These are phyloP conservation scores for Pichia norvegensis DNA, from an alignment of 1,139 yeast genomes.

Conservation along the genomic window DNA sequence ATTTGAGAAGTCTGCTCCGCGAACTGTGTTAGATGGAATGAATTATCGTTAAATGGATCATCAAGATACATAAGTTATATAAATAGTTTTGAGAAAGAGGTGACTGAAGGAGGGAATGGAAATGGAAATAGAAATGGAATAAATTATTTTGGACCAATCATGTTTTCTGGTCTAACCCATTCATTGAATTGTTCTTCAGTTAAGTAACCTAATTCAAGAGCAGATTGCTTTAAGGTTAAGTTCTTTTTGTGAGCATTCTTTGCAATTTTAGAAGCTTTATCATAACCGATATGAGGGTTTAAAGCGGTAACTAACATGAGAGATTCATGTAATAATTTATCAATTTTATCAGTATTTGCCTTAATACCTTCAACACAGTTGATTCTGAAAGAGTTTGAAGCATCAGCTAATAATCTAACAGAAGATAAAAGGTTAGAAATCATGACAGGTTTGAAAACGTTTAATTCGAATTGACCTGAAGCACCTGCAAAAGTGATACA, in stretches of 20 bases:
- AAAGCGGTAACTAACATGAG: slow-evolving; percentile 97
- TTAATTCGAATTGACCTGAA: slow-evolving; percentile 95
- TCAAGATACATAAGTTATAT: neutral
- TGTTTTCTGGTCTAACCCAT: slow-evolving; percentile 96
- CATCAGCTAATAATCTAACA: slow-evolving; percentile 83
- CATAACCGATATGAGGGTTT: slow-evolving; percentile 98
- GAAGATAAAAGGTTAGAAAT: slow-evolving; percentile 84
- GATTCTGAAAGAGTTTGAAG: slow-evolving; percentile 77
- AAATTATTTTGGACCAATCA: slow-evolving; percentile 77
- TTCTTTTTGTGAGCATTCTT: slow-evolving; percentile 98
- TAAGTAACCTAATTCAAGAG: slow-evolving; percentile 82
- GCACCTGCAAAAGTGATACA: slow-evolving; percentile 97
- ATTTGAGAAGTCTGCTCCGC: too few relatives aligned
- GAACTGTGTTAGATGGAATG: too few relatives aligned
- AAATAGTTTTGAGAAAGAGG: neutral
- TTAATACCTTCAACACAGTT: slow-evolving; percentile 92
- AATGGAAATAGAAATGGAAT: too few relatives aligned
- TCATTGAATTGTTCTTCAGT: slow-evolving; percentile 80
- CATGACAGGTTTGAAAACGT: slow-evolving; percentile 96
- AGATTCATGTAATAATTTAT: slow-evolving; percentile 83
- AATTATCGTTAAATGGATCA: too few relatives aligned
- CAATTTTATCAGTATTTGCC: slow-evolving; percentile 84
- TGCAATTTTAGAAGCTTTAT: slow-evolving; percentile 93
- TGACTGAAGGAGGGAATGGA: too few relatives aligned
- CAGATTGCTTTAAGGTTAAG: slow-evolving; percentile 87